phyloP scores from a whole-genome alignment of 2,329 filamentous ascomycete species.

The Epichloe elymi region DNA sequence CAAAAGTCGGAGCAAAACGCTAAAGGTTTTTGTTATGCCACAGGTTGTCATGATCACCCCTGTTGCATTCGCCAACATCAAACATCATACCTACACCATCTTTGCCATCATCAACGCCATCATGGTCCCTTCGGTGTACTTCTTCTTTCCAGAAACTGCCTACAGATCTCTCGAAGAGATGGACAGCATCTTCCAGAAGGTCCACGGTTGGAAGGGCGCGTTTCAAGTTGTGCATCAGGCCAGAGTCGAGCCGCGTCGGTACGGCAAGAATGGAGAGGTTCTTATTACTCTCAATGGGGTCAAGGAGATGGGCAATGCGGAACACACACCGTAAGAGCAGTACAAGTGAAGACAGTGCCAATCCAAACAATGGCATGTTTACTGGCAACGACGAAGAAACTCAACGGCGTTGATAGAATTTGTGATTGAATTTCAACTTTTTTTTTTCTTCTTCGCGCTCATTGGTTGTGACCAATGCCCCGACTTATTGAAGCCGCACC shows the following conservation, averaged over 20 bases:
- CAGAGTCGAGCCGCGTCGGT: constrained; percentile 37
- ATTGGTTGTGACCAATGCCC: too few relatives aligned
- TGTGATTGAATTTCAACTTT: too few relatives aligned
- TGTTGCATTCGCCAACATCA: constrained; percentile 42
- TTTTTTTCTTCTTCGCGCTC: too few relatives aligned
- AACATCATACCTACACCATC: constrained; percentile 49
- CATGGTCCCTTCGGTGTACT: constrained; percentile 44
- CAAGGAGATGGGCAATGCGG: constrained; percentile 22
- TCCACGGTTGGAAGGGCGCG: constrained; percentile 26
- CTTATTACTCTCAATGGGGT: constrained; percentile 33
- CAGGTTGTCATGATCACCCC: constrained; percentile 49
- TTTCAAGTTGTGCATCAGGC: constrained; percentile 25
- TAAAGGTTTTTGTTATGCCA: not conserved
- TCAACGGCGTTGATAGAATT: constrained; percentile 10
- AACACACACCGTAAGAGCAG: constrained; percentile 18
- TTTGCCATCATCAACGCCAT: constrained; percentile 53
- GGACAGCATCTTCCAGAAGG: constrained; percentile 50
- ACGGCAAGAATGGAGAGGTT: constrained; percentile 46
- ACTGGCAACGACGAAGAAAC: constrained; percentile 21
- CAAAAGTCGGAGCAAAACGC: not conserved
- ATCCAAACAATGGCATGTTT: constrained; percentile 16
- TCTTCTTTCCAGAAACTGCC: constrained; percentile 53
- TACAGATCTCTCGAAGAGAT: constrained; percentile 54
- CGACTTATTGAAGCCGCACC: too few relatives aligned
- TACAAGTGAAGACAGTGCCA: constrained; percentile 13